Base-by-base conservation (phyloP, 352 stramenopile species). In the Peronospora belbahrii region DNA sequence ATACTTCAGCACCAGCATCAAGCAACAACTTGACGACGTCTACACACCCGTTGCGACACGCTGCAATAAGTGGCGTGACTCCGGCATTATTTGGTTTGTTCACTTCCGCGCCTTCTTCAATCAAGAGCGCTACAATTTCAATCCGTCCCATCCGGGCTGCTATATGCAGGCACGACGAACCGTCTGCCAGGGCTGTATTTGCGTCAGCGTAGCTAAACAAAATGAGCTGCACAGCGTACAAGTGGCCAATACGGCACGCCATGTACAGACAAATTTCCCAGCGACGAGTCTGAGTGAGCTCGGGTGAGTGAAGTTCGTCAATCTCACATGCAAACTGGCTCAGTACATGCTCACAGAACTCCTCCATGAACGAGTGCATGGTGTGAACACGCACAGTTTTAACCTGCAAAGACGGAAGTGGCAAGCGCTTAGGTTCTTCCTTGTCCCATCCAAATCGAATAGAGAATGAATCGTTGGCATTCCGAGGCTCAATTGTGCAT, bases 261-360 rank as follows among this genome's bases (percentile, higher is more conserved):
- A 86, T 64, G 42, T 83, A 87, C 25, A 89, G 53, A 10, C 62
- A 78, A 39, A 89, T 73, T 54, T 86, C 75, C 78, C 78, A 89
- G n/a, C 70, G 70, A 2, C 78, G 68, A 14, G 66, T 19, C 15
- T 58, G 22, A 3, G 71, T 70, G 38, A 89, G 69, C 1, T 68
- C 62, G 11, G 65, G 57, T 13, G 47, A 56, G 23, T 69, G 48
- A 2, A 89, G 43, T 50, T 87, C 75, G 2, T 55, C 61, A 34
- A 89, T 83, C 45, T 87, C 75, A 39, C 56, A 59, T 18, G 70
- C 74, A 43, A 85, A 82, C 38, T 85, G 68, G 18, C 42, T 64
- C 17, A 87, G 48, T 19, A 86, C 58, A 8, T 80, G 72, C 20
- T 87, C 69, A 48, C 78, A 82, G 41, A 86, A 89, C 35, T 89